phyloP scores from a whole-genome alignment of 371 early-diverging fungal species.

The Apophysomyces elegans region DNA sequence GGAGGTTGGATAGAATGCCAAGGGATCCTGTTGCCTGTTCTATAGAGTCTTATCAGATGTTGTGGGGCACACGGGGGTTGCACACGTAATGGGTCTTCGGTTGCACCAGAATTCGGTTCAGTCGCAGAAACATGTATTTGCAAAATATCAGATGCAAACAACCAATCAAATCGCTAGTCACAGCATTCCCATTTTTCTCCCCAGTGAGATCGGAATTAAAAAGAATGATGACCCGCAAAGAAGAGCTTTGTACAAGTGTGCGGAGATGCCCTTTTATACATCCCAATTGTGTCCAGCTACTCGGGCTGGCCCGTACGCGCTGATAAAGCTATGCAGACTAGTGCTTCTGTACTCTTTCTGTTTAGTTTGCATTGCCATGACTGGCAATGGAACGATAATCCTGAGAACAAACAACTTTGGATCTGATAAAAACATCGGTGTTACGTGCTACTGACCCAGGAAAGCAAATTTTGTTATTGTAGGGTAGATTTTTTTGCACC shows the following conservation, averaged over 20 bases:
- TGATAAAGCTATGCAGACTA: not conserved
- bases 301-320: not conserved
- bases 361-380: too few species aligned
- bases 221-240: not conserved
- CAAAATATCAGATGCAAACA: slow-evolving; percentile 17
- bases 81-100: not conserved
- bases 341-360: not conserved
- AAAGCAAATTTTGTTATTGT: not conserved
- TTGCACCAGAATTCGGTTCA: not conserved
- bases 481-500: too few species aligned
- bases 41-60: slow-evolving; percentile 4
- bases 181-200: not conserved
- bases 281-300: too few species aligned
- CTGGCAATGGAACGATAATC: not conserved
- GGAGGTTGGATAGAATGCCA: not conserved
- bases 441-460: not conserved
- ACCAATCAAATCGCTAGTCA: slow-evolving; percentile 5
- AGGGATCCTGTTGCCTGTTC: not conserved
- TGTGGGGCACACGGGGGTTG: slow-evolving; percentile 9
- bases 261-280: not conserved
- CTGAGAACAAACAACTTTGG: not conserved
- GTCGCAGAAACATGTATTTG: not conserved
- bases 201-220: slow-evolving; percentile 11
- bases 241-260: not conserved
- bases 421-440: slow-evolving; percentile 1